Evolutionary conservation across 78 protist genomes (phyloP).

Genomic region (Pigoraptor vietnamica): DNA sequence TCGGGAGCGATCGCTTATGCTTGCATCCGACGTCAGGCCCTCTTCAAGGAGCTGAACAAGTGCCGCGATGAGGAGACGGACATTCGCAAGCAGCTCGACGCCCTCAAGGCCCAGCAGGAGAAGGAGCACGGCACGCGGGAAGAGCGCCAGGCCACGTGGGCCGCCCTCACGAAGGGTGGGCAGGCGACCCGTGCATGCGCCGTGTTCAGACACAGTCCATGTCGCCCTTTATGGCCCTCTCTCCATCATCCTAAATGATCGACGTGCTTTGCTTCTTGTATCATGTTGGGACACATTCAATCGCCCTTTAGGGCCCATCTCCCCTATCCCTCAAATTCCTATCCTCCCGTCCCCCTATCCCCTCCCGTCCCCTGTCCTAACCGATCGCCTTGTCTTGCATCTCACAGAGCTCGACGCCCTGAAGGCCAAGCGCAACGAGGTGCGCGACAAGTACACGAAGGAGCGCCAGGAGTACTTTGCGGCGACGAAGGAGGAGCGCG

Average conservation of each 20-base stretch:
- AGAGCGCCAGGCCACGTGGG: not conserved
- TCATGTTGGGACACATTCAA: too few relatives aligned
- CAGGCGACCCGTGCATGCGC: too few relatives aligned
- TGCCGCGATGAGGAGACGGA: not conserved
- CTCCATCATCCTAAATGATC: too few relatives aligned
- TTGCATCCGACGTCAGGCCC: too few relatives aligned
- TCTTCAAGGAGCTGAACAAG: not conserved
- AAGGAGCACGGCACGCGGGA: not conserved
- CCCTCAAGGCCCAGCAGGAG: not conserved
- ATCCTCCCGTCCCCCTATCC: too few relatives aligned
- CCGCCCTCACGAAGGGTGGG: not conserved
- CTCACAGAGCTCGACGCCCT: not conserved
- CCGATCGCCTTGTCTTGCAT: not conserved
- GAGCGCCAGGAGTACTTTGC: not conserved
- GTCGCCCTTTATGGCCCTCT: too few relatives aligned
- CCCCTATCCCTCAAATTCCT: too few relatives aligned
- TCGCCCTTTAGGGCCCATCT: too few relatives aligned
- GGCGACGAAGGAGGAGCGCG: not conserved
- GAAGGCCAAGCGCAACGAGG: not conserved
- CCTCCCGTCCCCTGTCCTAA: too few relatives aligned
- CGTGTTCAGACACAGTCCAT: too few relatives aligned
- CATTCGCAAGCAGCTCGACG: not conserved
- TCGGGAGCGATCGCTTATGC: too few relatives aligned
- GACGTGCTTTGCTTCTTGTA: too few relatives aligned
- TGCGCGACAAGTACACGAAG: not conserved